phyloP scores from a whole-genome alignment of 1,139 yeast species.

The Pichia sp. region DNA sequence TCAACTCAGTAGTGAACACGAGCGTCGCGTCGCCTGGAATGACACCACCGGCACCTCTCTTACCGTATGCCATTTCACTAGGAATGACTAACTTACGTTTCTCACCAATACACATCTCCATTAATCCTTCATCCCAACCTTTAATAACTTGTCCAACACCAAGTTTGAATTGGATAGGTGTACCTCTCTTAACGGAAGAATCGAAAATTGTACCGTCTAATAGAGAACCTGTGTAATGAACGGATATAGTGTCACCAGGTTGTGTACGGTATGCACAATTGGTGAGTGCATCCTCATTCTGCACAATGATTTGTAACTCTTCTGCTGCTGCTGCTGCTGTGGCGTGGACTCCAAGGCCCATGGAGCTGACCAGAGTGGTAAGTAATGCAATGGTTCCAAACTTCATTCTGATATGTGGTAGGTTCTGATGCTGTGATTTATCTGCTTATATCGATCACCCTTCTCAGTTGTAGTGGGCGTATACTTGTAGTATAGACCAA shows the following conservation, averaged over 20 bases:
- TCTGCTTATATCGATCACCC: too few species aligned
- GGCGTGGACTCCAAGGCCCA: too few species aligned
- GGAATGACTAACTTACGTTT: conserved; percentile 74
- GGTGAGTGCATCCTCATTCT: conserved; percentile 19
- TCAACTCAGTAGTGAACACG: conserved; percentile 50
- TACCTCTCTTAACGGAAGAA: conserved; percentile 56
- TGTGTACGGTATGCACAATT: conserved; percentile 50
- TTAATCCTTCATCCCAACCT: conserved; percentile 85
- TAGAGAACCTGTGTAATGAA: conserved; percentile 70
- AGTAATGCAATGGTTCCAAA: too few species aligned
- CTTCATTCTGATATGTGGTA: too few species aligned
- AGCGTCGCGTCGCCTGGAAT: conserved; percentile 73
- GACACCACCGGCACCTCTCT: conserved; percentile 59
- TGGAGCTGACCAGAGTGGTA: too few species aligned
- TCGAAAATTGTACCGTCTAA: conserved; percentile 69
- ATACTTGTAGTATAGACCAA: too few species aligned
- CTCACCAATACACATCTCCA: conserved; percentile 77
- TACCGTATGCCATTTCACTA: conserved; percentile 70
- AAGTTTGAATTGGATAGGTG: conserved; percentile 60
- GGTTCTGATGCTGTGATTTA: too few species aligned
- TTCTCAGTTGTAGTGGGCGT: too few species aligned
- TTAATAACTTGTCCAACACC: conserved; percentile 74
- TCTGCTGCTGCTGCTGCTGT: too few species aligned
- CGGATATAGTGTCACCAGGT: conserved; percentile 58
- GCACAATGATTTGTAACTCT: conserved; percentile 6